These are phyloP conservation scores for Mortierella sp. DNA, from an alignment of 371 early-diverging fungal species.

Conservation along the genomic window DNA sequence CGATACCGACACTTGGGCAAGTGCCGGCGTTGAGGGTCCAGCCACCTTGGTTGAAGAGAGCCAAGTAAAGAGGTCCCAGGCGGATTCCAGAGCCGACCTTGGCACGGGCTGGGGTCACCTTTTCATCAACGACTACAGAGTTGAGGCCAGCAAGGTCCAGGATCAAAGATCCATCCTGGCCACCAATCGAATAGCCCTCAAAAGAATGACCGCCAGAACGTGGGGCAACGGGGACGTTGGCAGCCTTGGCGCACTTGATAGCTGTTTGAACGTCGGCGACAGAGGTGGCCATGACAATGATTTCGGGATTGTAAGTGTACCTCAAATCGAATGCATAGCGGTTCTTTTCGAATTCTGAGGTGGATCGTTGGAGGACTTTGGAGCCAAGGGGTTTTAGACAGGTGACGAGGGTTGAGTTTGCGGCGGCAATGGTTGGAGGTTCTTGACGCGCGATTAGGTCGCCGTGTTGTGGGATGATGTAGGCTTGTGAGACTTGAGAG, in stretches of 20 bases:
- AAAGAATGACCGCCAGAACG: constrained; percentile 62
- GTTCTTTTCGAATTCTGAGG: constrained; percentile 20
- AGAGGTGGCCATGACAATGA: constrained; percentile 45
- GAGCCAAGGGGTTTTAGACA: constrained; percentile 31
- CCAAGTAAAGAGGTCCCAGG: constrained; percentile 55
- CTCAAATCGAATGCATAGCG: constrained; percentile 45
- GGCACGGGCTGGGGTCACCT: not conserved
- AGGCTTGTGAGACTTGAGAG: not conserved
- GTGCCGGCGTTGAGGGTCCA: constrained; percentile 58
- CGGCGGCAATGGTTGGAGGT: not conserved
- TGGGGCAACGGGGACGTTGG: constrained; percentile 52
- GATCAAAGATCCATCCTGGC: constrained; percentile 48
- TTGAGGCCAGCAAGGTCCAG: constrained; percentile 53
- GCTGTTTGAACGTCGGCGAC: constrained; percentile 42
- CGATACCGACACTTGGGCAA: constrained; percentile 60
- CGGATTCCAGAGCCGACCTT: constrained; percentile 54
- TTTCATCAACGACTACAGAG: constrained; percentile 12
- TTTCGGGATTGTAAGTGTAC: constrained; percentile 37
- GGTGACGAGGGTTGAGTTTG: constrained; percentile 12
- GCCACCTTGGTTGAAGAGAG: constrained; percentile 38
- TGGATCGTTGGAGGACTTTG: constrained; percentile 24
- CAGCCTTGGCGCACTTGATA: constrained; percentile 52
- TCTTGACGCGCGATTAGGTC: constrained; percentile 10
- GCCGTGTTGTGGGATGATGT: not conserved
- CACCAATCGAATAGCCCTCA: constrained; percentile 59